Percentiles rank a stretch among this genome's conserved stretches.
Evolutionary conservation across 371 early-diverging fungal genomes (phyloP).

Genomic region (Zopfochytrium polystomum): DNA sequence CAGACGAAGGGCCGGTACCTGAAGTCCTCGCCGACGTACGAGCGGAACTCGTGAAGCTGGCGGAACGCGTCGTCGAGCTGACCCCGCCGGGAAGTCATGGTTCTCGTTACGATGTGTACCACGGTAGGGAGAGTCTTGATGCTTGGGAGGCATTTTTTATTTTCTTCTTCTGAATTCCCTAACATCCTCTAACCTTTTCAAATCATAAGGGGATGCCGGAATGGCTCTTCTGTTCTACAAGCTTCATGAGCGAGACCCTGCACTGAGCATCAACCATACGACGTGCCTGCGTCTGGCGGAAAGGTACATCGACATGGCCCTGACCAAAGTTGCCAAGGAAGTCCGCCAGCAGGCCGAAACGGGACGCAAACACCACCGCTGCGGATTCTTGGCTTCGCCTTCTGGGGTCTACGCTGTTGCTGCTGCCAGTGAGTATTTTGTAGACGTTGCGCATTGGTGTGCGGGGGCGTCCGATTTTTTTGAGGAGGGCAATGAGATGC

Average conservation of each 20-base stretch:
- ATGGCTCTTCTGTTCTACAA: slow-evolving; percentile 14
- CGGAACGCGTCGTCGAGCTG: background rate
- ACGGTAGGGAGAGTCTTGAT: too few relatives aligned
- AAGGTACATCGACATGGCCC: slow-evolving; percentile 13
- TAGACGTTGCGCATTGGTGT: too few relatives aligned
- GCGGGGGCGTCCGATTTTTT: too few relatives aligned
- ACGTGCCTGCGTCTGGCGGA: slow-evolving; percentile 7
- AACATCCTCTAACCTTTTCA: background rate
- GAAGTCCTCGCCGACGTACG: background rate
- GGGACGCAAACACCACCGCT: background rate
- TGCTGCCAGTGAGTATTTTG: slow-evolving; percentile 14
- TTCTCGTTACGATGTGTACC: slow-evolving; percentile 6
- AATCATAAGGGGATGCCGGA: slow-evolving; percentile 14
- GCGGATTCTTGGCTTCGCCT: slow-evolving; percentile 10
- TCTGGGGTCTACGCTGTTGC: slow-evolving; percentile 20
- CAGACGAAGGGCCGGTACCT: background rate
- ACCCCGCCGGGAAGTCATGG: too few relatives aligned
- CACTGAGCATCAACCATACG: background rate
- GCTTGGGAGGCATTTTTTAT: background rate
- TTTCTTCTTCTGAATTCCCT: background rate
- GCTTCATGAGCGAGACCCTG: slow-evolving; percentile 14
- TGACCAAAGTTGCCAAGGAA: background rate
- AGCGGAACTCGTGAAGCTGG: slow-evolving; percentile 1
- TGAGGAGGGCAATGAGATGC: too few relatives aligned
- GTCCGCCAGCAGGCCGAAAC: background rate